Evolutionary conservation across 176 grass and related monocot genomes (phyloP).

Genomic region (Melocanna baccifera): DNA sequence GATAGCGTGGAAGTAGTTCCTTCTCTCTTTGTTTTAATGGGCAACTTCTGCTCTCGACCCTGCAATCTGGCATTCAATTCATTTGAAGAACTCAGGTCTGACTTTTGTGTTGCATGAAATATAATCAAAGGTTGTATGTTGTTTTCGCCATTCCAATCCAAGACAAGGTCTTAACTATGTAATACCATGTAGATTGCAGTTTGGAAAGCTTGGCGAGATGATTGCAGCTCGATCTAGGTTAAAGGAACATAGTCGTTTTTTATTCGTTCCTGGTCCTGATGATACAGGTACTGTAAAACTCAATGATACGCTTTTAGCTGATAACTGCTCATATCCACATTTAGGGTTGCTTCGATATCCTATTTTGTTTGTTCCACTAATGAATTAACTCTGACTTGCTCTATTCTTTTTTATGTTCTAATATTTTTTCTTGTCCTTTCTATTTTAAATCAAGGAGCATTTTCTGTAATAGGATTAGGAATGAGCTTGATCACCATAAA

Average conservation of each 20-base stretch:
- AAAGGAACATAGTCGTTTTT: constrained; percentile 81
- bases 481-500: constrained; percentile 1
- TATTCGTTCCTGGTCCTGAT: constrained; percentile 87
- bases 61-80: constrained; percentile 85
- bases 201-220: constrained; percentile 86
- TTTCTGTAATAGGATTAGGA: constrained; percentile 5
- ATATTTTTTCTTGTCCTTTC: constrained; percentile 11
- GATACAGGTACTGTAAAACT: constrained; percentile 68
- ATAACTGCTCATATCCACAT: constrained; percentile 11
- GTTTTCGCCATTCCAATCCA: background rate
- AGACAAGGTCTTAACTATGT: constrained; percentile 7
- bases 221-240: constrained; percentile 71
- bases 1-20: constrained; percentile 85
- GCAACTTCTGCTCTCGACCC: constrained; percentile 84
- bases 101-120: background rate
- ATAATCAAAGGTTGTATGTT: background rate
- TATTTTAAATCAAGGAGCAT: constrained; percentile 15
- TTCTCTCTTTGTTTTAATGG: constrained; percentile 94
- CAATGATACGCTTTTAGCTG: constrained; percentile 16
- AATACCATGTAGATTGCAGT: constrained; percentile 63
- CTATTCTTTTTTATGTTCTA: background rate
- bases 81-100: constrained; percentile 81
- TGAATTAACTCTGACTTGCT: constrained; percentile 2
- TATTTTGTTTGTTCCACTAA: background rate
- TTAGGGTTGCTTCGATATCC: background rate